Evolutionary conservation across 2,329 filamentous ascomycete species (phyloP), one percentile per base, ranked within the genome.

Genomic region (Exserohilum rostratum): DNA sequence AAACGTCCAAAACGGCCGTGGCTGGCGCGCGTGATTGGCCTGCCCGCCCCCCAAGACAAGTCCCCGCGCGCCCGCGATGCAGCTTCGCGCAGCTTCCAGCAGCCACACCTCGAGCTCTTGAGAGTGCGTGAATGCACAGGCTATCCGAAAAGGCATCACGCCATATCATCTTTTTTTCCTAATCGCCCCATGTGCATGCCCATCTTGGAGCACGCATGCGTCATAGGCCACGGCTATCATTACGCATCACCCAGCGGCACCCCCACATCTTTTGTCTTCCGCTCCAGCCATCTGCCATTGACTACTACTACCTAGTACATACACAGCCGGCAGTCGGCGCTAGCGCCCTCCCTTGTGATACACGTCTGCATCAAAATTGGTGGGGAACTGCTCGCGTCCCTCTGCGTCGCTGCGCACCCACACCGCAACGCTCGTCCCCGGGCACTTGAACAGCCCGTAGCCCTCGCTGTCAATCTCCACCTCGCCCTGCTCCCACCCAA

Each of bases 381-480:
- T 64, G 1, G 72, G 72, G 46, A 75, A 75, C 47, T 59, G 62
- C 5, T 74, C 70, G 46, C 72, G 57, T 3, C 82, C 83, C 37
- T 81, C 75, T 1, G 84, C 85, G 55, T 78, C 77, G 39, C 77
- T 78, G 56, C 83, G 82, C 0, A 87, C 85, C 82, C 85, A 90
- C 3, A 90, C 82, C 43, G 82, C 81, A 1, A 88, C 80, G 63
- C 84, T 85, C 33, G 80, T 65, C 1, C 71, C 70, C 5, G 69
- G 65, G 31, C 71, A 74, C 35, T 78, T 78, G 61, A 90, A 90
- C 12, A 76, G 54, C 0, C 83, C 87, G 65, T 78, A 87, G 0
- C 87, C 87, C 29, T 83, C 77, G 1, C 77, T 71, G 59, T 85
- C 85, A 61, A 90, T 87, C 13, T 75, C 71, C 0, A 89, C 82